Conservation (phyloP, 2,329 filamentous ascomycete species). For the Diaporthe aspalathi region DNA sequence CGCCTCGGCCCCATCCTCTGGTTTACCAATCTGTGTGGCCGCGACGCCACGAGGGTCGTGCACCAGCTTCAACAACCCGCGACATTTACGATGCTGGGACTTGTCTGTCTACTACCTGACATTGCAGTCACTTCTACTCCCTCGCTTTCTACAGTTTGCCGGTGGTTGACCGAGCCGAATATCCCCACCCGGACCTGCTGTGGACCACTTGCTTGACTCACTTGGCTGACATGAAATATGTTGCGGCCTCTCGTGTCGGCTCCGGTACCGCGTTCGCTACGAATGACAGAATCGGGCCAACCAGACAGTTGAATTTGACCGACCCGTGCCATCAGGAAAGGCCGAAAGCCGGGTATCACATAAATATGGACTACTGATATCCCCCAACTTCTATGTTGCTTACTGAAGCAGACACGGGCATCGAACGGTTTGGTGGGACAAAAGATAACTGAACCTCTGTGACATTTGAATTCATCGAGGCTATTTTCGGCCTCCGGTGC, state of each 20-base stretch:
- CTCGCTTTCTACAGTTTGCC: background rate
- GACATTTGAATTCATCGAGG: too few relatives aligned
- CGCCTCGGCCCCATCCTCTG: background rate
- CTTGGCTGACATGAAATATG: background rate
- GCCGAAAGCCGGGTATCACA: constrained; percentile 22
- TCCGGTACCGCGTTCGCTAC: background rate
- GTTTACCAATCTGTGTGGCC: background rate
- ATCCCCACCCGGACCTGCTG: too few relatives aligned
- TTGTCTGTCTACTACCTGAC: background rate
- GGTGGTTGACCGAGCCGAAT: background rate
- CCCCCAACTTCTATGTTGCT: too few relatives aligned
- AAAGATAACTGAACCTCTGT: too few relatives aligned
- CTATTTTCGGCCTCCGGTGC: too few relatives aligned
- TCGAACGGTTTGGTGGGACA: too few relatives aligned
- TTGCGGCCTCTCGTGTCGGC: background rate
- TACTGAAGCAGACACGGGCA: too few relatives aligned
- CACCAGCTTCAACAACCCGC: background rate
- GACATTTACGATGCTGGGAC: background rate
- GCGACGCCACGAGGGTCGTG: background rate
- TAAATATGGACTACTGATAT: background rate
- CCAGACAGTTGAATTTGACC: too few relatives aligned
- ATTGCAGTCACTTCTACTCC: too few relatives aligned
- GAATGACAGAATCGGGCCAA: background rate
- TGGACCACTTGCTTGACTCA: background rate
- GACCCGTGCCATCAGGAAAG: background rate